Evolutionary conservation across 2,329 filamentous ascomycete species (phyloP).

Genomic region (Alternaria atra): DNA sequence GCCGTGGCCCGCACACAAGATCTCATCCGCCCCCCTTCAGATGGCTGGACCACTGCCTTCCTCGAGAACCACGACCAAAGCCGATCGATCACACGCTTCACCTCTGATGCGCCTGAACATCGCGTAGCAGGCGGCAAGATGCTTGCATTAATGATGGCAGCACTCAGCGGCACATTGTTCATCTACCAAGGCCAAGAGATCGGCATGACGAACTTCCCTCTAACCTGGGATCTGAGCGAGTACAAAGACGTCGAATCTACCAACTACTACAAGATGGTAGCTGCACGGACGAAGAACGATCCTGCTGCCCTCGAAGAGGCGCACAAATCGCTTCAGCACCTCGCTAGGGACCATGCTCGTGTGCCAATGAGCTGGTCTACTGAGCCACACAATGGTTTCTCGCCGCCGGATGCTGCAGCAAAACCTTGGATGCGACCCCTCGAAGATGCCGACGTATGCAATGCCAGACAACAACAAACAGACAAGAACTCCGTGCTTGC

Average conservation of each 20-base stretch:
- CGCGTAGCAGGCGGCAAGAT: conserved; percentile 59
- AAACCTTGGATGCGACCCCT: conserved; percentile 70
- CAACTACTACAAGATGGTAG: conserved; percentile 60
- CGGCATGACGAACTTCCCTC: conserved; percentile 60
- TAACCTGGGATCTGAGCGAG: conserved; percentile 55
- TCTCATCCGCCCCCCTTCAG: conserved; percentile 39
- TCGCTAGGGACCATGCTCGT: conserved; percentile 72
- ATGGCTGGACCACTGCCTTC: conserved; percentile 61
- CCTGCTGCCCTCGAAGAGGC: conserved; percentile 55
- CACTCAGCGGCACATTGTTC: conserved; percentile 60
- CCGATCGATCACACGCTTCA: conserved; percentile 59
- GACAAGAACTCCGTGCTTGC: conserved; percentile 61
- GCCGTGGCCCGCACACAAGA: conserved; percentile 45
- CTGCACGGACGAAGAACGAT: conserved; percentile 36
- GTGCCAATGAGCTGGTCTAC: conserved; percentile 73
- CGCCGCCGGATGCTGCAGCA: conserved; percentile 55
- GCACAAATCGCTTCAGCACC: conserved; percentile 63
- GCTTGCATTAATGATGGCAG: conserved; percentile 58
- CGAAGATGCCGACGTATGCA: conserved; percentile 63
- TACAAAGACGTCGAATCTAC: conserved; percentile 64
- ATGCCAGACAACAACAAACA: conserved; percentile 63
- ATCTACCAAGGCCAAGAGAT: conserved; percentile 63
- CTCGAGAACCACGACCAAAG: conserved; percentile 65
- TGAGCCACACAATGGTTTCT: conserved; percentile 67
- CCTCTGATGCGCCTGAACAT: conserved; percentile 57